Percentiles rank a stretch among this genome's conserved stretches.
Evolutionary conservation across 495 filamentous ascomycete genomes (phyloP).

Genomic region (Entonaema liquescens): DNA sequence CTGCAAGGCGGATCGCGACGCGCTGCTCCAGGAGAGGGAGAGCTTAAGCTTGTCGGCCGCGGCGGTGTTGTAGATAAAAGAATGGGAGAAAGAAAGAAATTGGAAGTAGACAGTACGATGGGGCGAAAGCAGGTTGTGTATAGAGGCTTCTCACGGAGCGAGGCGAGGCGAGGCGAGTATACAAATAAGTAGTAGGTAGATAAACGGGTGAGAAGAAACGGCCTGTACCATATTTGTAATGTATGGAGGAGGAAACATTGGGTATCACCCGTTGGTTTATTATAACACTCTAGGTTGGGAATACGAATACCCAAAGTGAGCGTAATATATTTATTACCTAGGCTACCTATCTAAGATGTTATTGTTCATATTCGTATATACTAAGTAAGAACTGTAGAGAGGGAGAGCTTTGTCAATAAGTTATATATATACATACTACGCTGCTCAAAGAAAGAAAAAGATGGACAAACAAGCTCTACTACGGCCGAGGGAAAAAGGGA

Average conservation of each 20-base stretch:
- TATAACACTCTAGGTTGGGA: not conserved
- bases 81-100: not conserved
- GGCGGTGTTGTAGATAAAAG: conserved; percentile 1
- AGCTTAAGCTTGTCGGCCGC: conserved; percentile 21
- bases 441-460: too few species aligned
- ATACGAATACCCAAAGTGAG: conserved; percentile 5
- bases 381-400: too few species aligned
- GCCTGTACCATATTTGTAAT: not conserved
- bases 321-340: not conserved
- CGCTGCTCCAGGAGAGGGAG: conserved; percentile 42
- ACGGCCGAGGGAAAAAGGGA: too few species aligned
- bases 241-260: not conserved
- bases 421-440: too few species aligned
- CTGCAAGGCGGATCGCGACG: conserved; percentile 67
- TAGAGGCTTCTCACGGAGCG: not conserved
- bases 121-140: not conserved
- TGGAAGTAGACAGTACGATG: not conserved
- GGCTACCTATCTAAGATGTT: too few species aligned
- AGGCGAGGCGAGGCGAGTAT: not conserved
- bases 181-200: not conserved
- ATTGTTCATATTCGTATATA: too few species aligned
- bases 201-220: not conserved
- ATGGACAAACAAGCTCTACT: too few species aligned
- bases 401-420: too few species aligned
- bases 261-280: not conserved